A percentile compares a stretch with the other conserved stretches of the same genome.
Conservation (phyloP, 129 eudicot genomes). For the Logfia minima region DNA sequence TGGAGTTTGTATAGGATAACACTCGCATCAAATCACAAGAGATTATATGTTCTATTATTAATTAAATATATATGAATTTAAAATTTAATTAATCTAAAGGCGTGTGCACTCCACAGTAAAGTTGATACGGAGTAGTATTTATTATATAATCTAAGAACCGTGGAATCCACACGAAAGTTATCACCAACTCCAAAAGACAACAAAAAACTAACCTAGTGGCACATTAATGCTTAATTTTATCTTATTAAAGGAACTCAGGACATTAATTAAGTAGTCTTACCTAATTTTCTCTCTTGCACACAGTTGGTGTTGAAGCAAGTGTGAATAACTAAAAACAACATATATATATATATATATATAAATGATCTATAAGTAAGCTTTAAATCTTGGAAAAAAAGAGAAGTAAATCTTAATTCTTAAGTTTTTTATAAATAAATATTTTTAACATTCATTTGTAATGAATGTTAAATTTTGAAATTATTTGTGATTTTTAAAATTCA, state of each 20-base stretch:
- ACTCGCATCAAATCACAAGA: neutral
- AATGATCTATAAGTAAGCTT: too few species aligned
- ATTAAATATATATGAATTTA: too few species aligned
- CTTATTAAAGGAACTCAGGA: neutral
- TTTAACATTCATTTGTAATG: too few species aligned
- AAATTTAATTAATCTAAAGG: neutral
- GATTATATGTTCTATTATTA: neutral
- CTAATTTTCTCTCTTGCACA: neutral
- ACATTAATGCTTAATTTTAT: neutral
- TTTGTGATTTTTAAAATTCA: too few species aligned
- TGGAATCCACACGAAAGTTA: conserved; percentile 8
- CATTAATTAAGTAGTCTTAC: neutral
- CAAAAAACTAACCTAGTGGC: neutral
- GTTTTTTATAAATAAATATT: too few species aligned
- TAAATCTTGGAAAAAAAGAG: too few species aligned
- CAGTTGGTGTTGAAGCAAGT: too few species aligned
- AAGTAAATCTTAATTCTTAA: too few species aligned
- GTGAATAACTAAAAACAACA: too few species aligned
- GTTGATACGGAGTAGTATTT: neutral
- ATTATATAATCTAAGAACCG: conserved; percentile 1
- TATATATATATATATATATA: too few species aligned
- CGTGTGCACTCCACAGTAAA: conserved; percentile 8
- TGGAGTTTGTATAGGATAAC: neutral
- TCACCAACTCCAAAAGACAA: neutral
- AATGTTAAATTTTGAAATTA: too few species aligned